phyloP scores from a whole-genome alignment of 2,329 filamentous ascomycete genomes.

The Pyrenophora seminiperda region DNA sequence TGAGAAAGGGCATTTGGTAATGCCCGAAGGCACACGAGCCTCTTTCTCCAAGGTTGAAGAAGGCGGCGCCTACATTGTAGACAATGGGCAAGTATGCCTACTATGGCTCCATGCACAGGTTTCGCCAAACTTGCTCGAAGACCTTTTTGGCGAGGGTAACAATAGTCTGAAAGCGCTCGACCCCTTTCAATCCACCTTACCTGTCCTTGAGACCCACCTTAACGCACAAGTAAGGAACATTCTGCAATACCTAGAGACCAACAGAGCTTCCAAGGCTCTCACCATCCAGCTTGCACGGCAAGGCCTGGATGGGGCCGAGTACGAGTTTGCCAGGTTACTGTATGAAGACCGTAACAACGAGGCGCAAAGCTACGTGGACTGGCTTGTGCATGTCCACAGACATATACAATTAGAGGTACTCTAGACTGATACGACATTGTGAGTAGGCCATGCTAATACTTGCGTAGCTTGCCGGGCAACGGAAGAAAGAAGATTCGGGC shows the following conservation, averaged over 20 bases:
- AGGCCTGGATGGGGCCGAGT: slow-evolving; percentile 92
- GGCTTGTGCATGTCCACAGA: slow-evolving; percentile 93
- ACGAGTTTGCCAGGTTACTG: slow-evolving; percentile 89
- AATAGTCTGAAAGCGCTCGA: slow-evolving; percentile 76
- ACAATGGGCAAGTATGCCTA: slow-evolving; percentile 90
- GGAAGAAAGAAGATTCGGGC: slow-evolving; percentile 68
- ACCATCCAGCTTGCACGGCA: slow-evolving; percentile 90
- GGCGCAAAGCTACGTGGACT: slow-evolving; percentile 97
- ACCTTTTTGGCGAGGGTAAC: slow-evolving; percentile 83
- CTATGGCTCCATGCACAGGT: slow-evolving; percentile 93
- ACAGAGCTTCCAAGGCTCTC: slow-evolving; percentile 84
- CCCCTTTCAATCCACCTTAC: slow-evolving; percentile 77
- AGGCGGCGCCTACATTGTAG: slow-evolving; percentile 90
- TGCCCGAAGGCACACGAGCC: slow-evolving; percentile 79
- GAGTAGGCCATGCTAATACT: slow-evolving; percentile 13
- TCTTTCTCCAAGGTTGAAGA: slow-evolving; percentile 89
- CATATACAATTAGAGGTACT: slow-evolving; percentile 82
- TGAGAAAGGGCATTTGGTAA: slow-evolving; percentile 81
- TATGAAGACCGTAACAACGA: slow-evolving; percentile 97
- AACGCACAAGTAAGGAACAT: slow-evolving; percentile 96
- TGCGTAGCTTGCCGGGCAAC: slow-evolving; percentile 64
- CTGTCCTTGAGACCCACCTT: slow-evolving; percentile 85
- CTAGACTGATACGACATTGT: slow-evolving; percentile 1
- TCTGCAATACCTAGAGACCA: slow-evolving; percentile 78
- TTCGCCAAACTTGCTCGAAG: slow-evolving; percentile 85